These are phyloP conservation scores for Cutaneotrichosporon cutaneum DNA, from an alignment of 1,284 basidiomycete genomes.

Conservation along the genomic window DNA sequence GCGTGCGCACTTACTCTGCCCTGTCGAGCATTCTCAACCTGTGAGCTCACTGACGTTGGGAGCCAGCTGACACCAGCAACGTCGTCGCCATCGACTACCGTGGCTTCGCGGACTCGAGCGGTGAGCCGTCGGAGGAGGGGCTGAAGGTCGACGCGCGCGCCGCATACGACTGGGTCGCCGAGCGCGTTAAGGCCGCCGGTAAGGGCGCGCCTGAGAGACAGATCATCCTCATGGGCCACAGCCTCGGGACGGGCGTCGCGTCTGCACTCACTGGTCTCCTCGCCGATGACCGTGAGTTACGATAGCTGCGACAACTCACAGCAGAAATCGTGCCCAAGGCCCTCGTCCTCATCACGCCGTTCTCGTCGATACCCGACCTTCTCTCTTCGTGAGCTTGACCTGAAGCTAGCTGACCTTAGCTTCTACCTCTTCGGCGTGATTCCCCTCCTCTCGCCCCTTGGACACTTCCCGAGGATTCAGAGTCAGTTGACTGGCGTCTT, in stretches of 20 bases:
- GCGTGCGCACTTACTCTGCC: slow-evolving; percentile 10
- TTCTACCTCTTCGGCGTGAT: slow-evolving; percentile 42
- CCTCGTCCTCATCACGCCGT: slow-evolving; percentile 46
- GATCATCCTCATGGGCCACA: slow-evolving; percentile 65
- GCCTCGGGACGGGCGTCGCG: slow-evolving; percentile 81
- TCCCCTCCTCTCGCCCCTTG: slow-evolving; percentile 41
- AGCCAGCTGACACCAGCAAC: slow-evolving; percentile 56
- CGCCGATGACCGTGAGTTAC: slow-evolving; percentile 38
- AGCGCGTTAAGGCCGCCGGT: slow-evolving; percentile 12
- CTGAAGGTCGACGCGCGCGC: slow-evolving; percentile 72
- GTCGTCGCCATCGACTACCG: slow-evolving; percentile 84
- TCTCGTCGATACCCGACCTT: slow-evolving; percentile 43
- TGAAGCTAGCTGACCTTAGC: slow-evolving; percentile 22
- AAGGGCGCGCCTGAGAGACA: slow-evolving; percentile 13
- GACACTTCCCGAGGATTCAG: background rate
- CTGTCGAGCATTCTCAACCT: slow-evolving; percentile 28
- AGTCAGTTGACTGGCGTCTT: background rate
- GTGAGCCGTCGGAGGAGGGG: slow-evolving; percentile 72
- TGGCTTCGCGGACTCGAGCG: slow-evolving; percentile 86
- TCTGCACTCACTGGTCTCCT: slow-evolving; percentile 50
- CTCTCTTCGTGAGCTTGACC: slow-evolving; percentile 33
- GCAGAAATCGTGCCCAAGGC: slow-evolving; percentile 40
- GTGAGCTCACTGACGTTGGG: slow-evolving; percentile 17
- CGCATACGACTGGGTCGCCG: slow-evolving; percentile 74
- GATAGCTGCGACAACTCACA: background rate